phyloP scores from a whole-genome alignment of 2,329 filamentous ascomycete genomes.

The Botrytis cinerea region DNA sequence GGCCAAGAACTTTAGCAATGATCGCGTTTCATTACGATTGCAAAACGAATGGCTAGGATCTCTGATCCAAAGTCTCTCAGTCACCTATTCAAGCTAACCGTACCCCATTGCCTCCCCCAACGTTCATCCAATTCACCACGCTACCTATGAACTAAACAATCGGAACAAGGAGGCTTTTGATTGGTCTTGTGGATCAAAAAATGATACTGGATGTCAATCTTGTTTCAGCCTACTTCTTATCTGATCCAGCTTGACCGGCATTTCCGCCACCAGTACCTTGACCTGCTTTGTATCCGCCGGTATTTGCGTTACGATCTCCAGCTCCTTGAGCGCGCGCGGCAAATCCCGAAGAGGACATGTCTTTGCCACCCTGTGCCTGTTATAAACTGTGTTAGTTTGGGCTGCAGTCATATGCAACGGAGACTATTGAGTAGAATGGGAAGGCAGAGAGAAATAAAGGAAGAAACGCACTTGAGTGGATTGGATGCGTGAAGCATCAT shows the following conservation, averaged over 20 bases:
- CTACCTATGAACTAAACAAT: neutral
- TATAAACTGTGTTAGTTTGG: neutral
- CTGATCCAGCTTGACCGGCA: neutral
- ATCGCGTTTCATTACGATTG: neutral
- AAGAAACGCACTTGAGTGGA: neutral
- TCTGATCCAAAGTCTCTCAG: no score
- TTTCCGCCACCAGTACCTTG: neutral
- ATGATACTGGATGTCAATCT: no score
- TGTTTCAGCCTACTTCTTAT: neutral
- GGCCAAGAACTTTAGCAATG: neutral
- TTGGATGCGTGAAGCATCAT: neutral
- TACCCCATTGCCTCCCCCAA: no score
- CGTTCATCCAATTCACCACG: neutral
- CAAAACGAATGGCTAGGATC: neutral
- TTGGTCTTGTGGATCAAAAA: neutral
- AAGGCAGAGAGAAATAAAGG: neutral
- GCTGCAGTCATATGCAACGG: no score
- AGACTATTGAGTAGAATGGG: neutral
- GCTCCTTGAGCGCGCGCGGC: neutral
- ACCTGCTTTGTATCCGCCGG: neutral
- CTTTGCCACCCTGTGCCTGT: neutral
- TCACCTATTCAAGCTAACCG: neutral
- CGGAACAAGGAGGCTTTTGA: neutral
- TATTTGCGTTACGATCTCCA: neutral
- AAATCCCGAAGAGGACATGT: slow-evolving; percentile 10